Conservation (phyloP, 2,329 filamentous ascomycete species). For the Exophiala aquamarina region DNA sequence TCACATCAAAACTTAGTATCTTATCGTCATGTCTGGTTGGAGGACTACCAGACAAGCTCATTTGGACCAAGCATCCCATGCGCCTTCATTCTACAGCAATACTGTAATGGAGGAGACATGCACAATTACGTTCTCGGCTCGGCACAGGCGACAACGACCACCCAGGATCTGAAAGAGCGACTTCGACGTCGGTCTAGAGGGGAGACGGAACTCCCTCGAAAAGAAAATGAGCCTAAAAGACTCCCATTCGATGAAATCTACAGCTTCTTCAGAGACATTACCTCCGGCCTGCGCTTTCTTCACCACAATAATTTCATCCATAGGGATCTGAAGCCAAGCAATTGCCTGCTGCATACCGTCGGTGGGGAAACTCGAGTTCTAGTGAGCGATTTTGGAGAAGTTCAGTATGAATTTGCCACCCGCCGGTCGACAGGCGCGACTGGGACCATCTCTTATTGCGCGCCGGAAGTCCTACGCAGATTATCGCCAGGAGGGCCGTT, state of each 20-base stretch:
- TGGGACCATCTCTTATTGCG: conserved; percentile 96
- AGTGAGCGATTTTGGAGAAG: conserved; percentile 97
- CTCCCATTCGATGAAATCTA: conserved; percentile 89
- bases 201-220: conserved; percentile 57
- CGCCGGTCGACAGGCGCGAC: conserved; percentile 92
- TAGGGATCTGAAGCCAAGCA: conserved; percentile 91
- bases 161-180: conserved; percentile 84
- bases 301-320: conserved; percentile 93
- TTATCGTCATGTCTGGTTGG: conserved; percentile 96
- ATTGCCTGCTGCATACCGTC: conserved; percentile 82
- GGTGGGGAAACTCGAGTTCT: conserved; percentile 73
- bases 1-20: conserved; percentile 95
- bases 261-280: conserved; percentile 93
- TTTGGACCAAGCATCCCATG: conserved; percentile 93
- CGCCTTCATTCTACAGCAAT: conserved; percentile 95
- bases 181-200: conserved; percentile 80
- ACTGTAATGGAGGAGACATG: conserved; percentile 91
- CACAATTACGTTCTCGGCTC: conserved; percentile 81
- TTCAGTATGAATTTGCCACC: conserved; percentile 77
- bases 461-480: conserved; percentile 81
- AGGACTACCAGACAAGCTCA: conserved; percentile 77
- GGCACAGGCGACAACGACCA: conserved; percentile 62
- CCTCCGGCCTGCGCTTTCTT: conserved; percentile 84
- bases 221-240: conserved; percentile 47
- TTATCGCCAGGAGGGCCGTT: conserved; percentile 66